Base-by-base conservation (phyloP, 257 asterid genomes). In the Ilex aquifolium region DNA sequence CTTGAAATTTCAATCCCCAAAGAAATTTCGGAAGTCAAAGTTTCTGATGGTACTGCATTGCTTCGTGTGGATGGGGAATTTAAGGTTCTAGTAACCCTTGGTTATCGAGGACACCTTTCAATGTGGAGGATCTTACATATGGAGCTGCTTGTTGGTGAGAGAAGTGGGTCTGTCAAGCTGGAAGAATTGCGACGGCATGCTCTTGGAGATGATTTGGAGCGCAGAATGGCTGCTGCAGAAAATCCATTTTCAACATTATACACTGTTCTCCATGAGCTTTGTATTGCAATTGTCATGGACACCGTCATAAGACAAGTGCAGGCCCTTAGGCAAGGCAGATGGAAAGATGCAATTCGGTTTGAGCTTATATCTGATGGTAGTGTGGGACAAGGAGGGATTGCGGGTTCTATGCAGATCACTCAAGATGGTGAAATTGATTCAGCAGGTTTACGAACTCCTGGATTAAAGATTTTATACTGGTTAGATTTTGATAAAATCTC, bases 311-410 rank as follows among this genome's bases (percentile, higher is more conserved):
- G 95, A 72, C 99, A 93, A 84, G 96, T 90, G 77, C 92, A 85
- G 65, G 71, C 84, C 67, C 97, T 93, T 72, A 82, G 88, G 60
- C 92, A 79, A 72, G 99, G 97, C 71, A 78, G 96, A 65, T 93
- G 99, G 99, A 88, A 86, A 71, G 97, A 90, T 76, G 96, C 97
- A 54, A 93, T 93, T 74, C 88, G 95, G 69, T 93, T 90, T 79
- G 99, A 93, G 81, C 95, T 88, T 74, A 90, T 93, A 72, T 77
- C 95, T 57, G 97, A 93, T 83, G 92, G 92, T 68, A 74, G 81
- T 69, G 72, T 63, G 59, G 94, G 87, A 60, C 96, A 82, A 76
- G 95, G 88, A 66, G 82, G 82, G 63, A 76, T 69, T 65, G 64
- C 81, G 52, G 65, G 79, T 61, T 72, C 82, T 58, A 51, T 74